Base-by-base conservation (phyloP, 2,329 filamentous ascomycete genomes). In the Cephalotrichum gorgonifer region DNA sequence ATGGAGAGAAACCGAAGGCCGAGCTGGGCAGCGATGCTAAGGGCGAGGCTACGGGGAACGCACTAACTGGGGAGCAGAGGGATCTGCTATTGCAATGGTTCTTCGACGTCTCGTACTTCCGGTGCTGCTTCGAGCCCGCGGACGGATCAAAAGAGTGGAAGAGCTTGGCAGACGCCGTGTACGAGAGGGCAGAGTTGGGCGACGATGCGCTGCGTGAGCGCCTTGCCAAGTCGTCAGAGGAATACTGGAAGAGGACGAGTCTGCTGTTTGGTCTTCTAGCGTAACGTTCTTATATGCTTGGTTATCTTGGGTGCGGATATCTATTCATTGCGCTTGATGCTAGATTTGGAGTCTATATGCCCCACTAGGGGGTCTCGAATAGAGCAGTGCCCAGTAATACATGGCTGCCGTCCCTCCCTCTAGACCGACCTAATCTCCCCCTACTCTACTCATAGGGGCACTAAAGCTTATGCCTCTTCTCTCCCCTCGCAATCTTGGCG, bases 381-480 rank as follows among this genome's bases (percentile, higher is more conserved):
- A n/a, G n/a, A n/a, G n/a, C n/a, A n/a, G n/a, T n/a, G n/a, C n/a
- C n/a, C n/a, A n/a, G n/a, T n/a, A n/a, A n/a, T n/a, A n/a, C n/a
- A n/a, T n/a, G n/a, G n/a, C n/a, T n/a, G n/a, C n/a, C n/a, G n/a
- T n/a, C n/a, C n/a, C n/a, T n/a, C n/a, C n/a, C n/a, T n/a, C n/a
- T n/a, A n/a, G n/a, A n/a, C n/a, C n/a, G n/a, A n/a, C n/a, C n/a
- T n/a, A n/a, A n/a, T n/a, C n/a, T n/a, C n/a, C n/a, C n/a, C n/a
- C n/a, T n/a, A n/a, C n/a, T n/a, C n/a, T n/a, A n/a, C n/a, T n/a
- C n/a, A n/a, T n/a, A n/a, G n/a, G n/a, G n/a, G 43, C 43, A 51
- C 54, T 72, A 95, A 64, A 97, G 69, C 72, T 97, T 97, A 70
- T 98, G 93, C 63, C 83, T 88, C 79, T 96, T 97, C 75, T 93